These are phyloP conservation scores for Boechera divaricarpa DNA, from an alignment of 345 rosid species.

Conservation along the genomic window DNA sequence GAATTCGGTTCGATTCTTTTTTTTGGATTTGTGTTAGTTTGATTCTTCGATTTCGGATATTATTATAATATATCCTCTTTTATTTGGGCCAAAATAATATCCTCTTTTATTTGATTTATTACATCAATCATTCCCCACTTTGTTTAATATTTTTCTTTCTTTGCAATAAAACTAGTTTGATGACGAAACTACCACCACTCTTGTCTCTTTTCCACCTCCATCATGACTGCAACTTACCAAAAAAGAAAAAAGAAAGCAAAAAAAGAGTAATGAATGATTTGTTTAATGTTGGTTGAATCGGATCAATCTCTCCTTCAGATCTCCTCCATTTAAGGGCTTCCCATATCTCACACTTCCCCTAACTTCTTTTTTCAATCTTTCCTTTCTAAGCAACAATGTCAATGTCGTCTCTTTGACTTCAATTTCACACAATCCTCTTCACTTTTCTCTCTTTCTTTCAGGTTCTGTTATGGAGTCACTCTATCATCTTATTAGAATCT, in stretches of 20 bases:
- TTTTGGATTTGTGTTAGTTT: no score
- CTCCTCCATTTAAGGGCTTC: constrained; percentile 7
- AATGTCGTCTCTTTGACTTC: constrained; percentile 36
- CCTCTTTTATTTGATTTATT: not conserved
- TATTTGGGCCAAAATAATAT: not conserved
- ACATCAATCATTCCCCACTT: not conserved
- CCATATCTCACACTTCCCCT: not conserved
- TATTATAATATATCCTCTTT: no score
- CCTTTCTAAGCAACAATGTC: constrained; percentile 3
- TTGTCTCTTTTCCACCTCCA: not conserved
- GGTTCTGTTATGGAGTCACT: not conserved
- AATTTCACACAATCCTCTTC: not conserved
- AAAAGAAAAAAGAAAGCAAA: not conserved
- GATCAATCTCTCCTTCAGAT: not conserved
- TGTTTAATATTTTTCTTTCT: no score
- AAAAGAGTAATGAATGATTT: not conserved
- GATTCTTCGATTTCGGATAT: no score
- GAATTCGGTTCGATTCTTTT: no score
- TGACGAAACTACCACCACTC: no score
- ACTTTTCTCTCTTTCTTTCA: not conserved
- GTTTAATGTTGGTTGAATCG: not conserved
- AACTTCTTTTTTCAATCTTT: not conserved
- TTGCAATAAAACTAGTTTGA: no score
- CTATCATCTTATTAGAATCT: not conserved
- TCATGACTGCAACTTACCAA: not conserved